phyloP scores from a whole-genome alignment of 257 asterid species.

The Fraxinus cuspidata region DNA sequence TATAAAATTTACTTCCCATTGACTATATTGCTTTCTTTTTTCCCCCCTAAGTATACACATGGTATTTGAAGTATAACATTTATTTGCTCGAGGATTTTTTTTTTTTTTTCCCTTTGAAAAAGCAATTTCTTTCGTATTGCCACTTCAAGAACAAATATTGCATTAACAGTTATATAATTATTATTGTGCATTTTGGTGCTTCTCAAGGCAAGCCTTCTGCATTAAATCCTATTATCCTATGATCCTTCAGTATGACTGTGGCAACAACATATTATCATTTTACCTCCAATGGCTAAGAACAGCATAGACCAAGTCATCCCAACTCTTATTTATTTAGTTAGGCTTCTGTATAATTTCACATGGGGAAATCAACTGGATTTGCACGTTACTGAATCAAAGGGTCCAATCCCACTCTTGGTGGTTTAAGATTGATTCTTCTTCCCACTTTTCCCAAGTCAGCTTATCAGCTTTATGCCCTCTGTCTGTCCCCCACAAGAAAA shows the following conservation, averaged over 20 bases:
- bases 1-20: background rate
- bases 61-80: conserved; percentile 21
- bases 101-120: background rate
- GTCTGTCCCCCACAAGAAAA: background rate
- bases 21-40: conserved; percentile 14
- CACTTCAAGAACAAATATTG: background rate
- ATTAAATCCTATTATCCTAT: background rate
- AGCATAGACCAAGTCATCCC: conserved; percentile 8
- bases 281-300: conserved; percentile 2
- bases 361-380: too few relatives aligned
- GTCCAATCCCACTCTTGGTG: background rate
- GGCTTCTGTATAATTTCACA: too few relatives aligned
- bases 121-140: background rate
- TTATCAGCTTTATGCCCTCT: background rate
- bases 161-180: background rate
- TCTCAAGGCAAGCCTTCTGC: background rate
- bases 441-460: background rate
- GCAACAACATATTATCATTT: conserved; percentile 5
- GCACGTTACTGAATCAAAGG: background rate
- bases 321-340: background rate
- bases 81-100: background rate
- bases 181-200: conserved; percentile 2
- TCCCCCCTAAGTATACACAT: background rate
- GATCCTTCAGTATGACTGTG: background rate
- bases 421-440: conserved; percentile 8